These are phyloP conservation scores for Niebla homalea DNA, from an alignment of 495 filamentous ascomycete genomes.

Conservation along the genomic window DNA sequence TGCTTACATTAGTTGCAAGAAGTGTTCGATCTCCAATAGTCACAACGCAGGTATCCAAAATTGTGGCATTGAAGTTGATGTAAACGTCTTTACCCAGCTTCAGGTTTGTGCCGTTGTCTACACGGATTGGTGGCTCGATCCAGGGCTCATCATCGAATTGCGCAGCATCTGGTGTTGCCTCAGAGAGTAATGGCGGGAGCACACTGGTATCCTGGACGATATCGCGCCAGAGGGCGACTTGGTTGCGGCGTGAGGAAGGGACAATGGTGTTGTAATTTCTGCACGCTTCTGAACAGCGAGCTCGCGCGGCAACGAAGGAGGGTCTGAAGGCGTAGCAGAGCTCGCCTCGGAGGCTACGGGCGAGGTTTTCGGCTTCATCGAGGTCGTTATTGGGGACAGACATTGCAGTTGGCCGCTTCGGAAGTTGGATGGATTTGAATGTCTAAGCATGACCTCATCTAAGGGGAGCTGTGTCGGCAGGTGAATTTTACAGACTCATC, in stretches of 20 bases:
- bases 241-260: conserved; percentile 40
- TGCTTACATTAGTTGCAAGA: conserved; percentile 60
- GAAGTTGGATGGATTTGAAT: too few relatives aligned
- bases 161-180: conserved; percentile 44
- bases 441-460: too few relatives aligned
- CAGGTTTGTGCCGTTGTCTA: conserved; percentile 70
- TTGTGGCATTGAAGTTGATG: conserved; percentile 57
- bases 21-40: conserved; percentile 69
- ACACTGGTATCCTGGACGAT: conserved; percentile 51
- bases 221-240: conserved; percentile 60
- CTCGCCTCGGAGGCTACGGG: conserved; percentile 18
- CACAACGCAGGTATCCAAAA: conserved; percentile 67
- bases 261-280: conserved; percentile 48
- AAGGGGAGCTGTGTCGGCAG: too few relatives aligned
- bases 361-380: background rate
- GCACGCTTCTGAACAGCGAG: conserved; percentile 44
- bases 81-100: conserved; percentile 53
- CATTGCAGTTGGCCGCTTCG: too few relatives aligned
- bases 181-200: conserved; percentile 40
- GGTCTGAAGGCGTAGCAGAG: conserved; percentile 41
- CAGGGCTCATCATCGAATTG: conserved; percentile 49
- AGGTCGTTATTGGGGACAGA: background rate
- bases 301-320: conserved; percentile 39
- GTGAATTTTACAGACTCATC: too few relatives aligned
- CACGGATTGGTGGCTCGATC: conserved; percentile 55